A percentile compares a stretch with the other conserved stretches of the same genome.
These are phyloP conservation scores for Trypanosoma conorhini DNA, from an alignment of 208 protist genomes.

Conservation along the genomic window DNA sequence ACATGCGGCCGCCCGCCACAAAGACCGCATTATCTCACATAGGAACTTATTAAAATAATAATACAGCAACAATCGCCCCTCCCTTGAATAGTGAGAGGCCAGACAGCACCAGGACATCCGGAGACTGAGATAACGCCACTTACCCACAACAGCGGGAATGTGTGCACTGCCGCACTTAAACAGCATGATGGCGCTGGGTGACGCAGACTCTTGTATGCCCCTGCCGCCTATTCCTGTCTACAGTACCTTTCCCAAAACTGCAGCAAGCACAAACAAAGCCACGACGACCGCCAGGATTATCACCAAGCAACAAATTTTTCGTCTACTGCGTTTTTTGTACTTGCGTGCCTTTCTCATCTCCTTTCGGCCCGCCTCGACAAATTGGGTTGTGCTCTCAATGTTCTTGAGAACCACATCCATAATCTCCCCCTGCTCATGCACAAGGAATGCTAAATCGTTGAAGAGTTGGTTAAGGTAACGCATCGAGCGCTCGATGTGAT, in stretches of 20 bases:
- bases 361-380: constrained; percentile 59
- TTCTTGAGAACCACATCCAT: constrained; percentile 88
- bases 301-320: constrained; percentile 76
- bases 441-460: constrained; percentile 86
- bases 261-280: constrained; percentile 49
- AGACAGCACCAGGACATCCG: constrained; percentile 8
- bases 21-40: not conserved
- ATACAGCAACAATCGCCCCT: not conserved
- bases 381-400: constrained; percentile 49
- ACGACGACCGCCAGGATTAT: constrained; percentile 43
- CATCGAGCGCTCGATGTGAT: constrained; percentile 89
- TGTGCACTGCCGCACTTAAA: not conserved
- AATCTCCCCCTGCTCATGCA: constrained; percentile 87
- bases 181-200: not conserved
- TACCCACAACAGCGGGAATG: not conserved
- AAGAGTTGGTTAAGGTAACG: constrained; percentile 88
- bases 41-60: not conserved
- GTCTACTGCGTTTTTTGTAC: constrained; percentile 75
- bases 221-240: constrained; percentile 13
- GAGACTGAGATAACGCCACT: not conserved
- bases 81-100: constrained; percentile 1
- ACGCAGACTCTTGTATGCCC: not conserved
- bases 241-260: constrained; percentile 32
- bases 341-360: constrained; percentile 79
- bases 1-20: not conserved